Conservation (phyloP, 2,329 filamentous ascomycete species). For the Hypocrella siamensis region DNA sequence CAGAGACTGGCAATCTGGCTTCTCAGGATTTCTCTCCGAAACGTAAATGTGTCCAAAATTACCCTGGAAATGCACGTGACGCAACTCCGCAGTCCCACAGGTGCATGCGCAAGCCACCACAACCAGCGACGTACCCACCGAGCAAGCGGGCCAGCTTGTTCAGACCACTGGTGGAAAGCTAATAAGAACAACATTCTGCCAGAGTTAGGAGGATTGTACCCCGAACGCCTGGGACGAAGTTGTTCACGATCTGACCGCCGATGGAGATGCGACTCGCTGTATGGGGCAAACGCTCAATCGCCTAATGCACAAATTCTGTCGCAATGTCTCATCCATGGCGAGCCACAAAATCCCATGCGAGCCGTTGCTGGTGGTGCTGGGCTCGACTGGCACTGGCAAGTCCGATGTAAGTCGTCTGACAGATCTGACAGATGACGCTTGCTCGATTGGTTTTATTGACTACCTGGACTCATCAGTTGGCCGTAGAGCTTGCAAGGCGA, state of each 20-base stretch:
- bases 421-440: background rate
- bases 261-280: background rate
- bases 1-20: constrained; percentile 28
- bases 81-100: constrained; percentile 3
- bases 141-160: too few relatives aligned
- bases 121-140: too few relatives aligned
- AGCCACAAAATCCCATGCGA: constrained; percentile 21
- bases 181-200: too few relatives aligned
- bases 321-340: constrained; percentile 25
- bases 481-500: constrained; percentile 67
- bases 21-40: constrained; percentile 19
- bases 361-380: constrained; percentile 68
- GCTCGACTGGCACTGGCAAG: constrained; percentile 86
- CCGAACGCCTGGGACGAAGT: too few relatives aligned
- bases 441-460: background rate
- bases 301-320: constrained; percentile 10
- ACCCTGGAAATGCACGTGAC: constrained; percentile 19
- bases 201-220: too few relatives aligned
- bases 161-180: background rate
- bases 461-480: constrained; percentile 38
- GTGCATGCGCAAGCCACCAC: too few relatives aligned
- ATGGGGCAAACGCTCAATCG: constrained; percentile 14
- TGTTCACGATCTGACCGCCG: background rate
- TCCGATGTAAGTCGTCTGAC: constrained; percentile 49
- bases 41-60: constrained; percentile 29